Evolutionary conservation across 108 stramenopile genomes (phyloP).

Genomic region (Nitzschia palea): DNA sequence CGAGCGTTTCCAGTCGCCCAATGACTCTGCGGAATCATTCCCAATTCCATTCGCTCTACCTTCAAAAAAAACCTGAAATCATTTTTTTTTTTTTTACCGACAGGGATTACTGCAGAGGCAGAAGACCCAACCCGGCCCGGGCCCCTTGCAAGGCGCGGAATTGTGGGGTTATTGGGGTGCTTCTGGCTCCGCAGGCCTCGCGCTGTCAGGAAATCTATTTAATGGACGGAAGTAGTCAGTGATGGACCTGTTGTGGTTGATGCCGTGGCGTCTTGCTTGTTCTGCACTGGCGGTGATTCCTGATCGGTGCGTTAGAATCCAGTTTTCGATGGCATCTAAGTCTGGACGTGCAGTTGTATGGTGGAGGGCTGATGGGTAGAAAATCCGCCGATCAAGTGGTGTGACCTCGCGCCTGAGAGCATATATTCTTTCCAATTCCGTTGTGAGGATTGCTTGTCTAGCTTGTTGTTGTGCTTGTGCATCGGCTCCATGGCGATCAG

Average conservation of each 20-base stretch:
- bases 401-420: not conserved
- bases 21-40: too few species aligned
- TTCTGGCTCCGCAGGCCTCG: too few species aligned
- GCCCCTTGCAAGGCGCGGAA: not conserved
- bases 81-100: not conserved
- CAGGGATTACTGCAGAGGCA: not conserved
- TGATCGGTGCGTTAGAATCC: not conserved
- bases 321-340: not conserved
- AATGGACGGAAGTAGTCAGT: too few species aligned
- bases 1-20: too few species aligned
- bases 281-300: not conserved
- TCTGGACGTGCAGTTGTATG: not conserved
- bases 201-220: too few species aligned
- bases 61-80: not conserved
- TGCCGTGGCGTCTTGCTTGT: not conserved
- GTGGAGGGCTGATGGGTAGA: not conserved
- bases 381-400: not conserved
- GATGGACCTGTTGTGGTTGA: not conserved
- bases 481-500: not conserved
- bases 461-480: not conserved
- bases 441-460: not conserved
- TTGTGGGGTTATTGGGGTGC: not conserved
- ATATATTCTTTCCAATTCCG: not conserved
- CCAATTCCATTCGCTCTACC: too few species aligned
- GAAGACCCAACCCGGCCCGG: not conserved